Evolutionary conservation across 306 rosid genomes (phyloP).

Genomic region (Fragaria iinumae): DNA sequence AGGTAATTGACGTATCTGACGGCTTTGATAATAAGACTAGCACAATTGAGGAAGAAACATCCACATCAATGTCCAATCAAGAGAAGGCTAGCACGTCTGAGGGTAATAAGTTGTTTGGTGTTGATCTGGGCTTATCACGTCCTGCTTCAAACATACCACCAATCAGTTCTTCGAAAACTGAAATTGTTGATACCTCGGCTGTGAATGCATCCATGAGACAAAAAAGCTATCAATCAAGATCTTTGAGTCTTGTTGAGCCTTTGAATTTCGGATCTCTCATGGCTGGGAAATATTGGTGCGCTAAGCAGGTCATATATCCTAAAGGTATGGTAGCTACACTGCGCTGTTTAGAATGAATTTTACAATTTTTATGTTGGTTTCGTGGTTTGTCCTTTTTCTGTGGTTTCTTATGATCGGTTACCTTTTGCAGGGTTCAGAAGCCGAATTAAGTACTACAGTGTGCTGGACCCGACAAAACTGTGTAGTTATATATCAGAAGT

Average conservation of each 20-base stretch:
- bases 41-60: conserved; percentile 36
- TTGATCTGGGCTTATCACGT: conserved; percentile 33
- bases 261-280: conserved; percentile 60
- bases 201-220: conserved; percentile 17
- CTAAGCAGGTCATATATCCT: conserved; percentile 65
- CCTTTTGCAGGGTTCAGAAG: conserved; percentile 76
- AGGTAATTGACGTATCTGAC: conserved; percentile 30
- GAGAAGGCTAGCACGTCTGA: conserved; percentile 23
- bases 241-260: conserved; percentile 47
- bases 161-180: conserved; percentile 14
- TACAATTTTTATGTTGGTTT: not conserved
- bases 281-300: conserved; percentile 74
- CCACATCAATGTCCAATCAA: conserved; percentile 19
- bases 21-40: conserved; percentile 30
- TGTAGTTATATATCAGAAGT: conserved; percentile 80
- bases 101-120: conserved; percentile 47
- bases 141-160: conserved; percentile 30
- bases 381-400: not conserved
- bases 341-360: conserved; percentile 1
- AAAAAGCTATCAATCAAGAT: conserved; percentile 24
- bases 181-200: conserved; percentile 14
- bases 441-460: conserved; percentile 56
- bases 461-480: conserved; percentile 58
- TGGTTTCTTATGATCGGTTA: conserved; percentile 16
- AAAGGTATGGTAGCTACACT: conserved; percentile 55